phyloP scores from a whole-genome alignment of 1,284 basidiomycete species.

The Boletellus deceptivus region DNA sequence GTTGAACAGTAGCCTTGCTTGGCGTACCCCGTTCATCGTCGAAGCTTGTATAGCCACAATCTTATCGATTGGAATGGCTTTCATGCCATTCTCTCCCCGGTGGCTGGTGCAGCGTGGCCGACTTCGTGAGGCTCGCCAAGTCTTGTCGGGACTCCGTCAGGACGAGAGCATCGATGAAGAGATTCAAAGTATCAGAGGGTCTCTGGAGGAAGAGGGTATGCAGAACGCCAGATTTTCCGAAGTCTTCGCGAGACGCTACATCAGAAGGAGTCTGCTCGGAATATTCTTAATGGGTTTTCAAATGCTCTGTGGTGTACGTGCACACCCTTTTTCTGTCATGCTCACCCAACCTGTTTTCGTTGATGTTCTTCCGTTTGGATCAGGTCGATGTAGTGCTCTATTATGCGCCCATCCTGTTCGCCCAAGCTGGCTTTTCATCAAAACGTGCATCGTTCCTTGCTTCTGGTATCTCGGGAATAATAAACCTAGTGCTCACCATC shows the following conservation, averaged over 20 bases:
- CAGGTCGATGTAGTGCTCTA: conserved; percentile 33
- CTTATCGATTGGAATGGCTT: conserved; percentile 45
- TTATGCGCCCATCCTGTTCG: conserved; percentile 52
- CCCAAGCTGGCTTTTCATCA: conserved; percentile 47
- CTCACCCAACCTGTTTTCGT: conserved; percentile 21
- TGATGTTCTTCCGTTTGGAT: conserved; percentile 9
- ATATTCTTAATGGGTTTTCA: conserved; percentile 48
- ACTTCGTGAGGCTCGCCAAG: conserved; percentile 39
- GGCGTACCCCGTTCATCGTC: conserved; percentile 47
- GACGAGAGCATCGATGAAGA: conserved; percentile 22
- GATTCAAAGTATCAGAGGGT: conserved; percentile 19
- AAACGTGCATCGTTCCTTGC: conserved; percentile 49
- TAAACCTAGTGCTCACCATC: conserved; percentile 45
- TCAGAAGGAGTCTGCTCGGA: conserved; percentile 42
- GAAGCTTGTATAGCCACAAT: conserved; percentile 40
- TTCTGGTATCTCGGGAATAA: conserved; percentile 50
- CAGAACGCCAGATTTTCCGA: not conserved
- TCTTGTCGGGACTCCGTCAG: conserved; percentile 19
- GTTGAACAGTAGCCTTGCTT: conserved; percentile 40
- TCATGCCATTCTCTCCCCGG: conserved; percentile 53
- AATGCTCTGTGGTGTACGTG: conserved; percentile 37
- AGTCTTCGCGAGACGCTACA: conserved; percentile 31
- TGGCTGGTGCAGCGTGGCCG: conserved; percentile 49
- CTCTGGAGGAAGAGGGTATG: conserved; percentile 22
- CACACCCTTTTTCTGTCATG: not conserved